These are phyloP conservation scores for Aquilaria malaccensis DNA, from an alignment of 345 rosid species.

Conservation along the genomic window DNA sequence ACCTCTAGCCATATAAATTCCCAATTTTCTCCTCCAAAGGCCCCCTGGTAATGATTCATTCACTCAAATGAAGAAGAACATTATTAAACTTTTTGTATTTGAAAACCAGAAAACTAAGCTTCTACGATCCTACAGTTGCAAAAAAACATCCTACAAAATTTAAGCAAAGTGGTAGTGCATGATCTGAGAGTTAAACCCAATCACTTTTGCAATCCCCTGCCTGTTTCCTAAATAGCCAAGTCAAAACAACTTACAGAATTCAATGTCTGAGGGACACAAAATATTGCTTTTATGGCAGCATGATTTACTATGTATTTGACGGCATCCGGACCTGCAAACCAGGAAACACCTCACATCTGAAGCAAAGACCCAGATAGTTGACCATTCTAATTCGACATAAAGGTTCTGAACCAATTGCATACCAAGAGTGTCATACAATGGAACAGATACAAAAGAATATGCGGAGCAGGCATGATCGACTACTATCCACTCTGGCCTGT, in stretches of 20 bases:
- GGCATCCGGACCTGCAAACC: conserved; percentile 86
- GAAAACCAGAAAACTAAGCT: no score
- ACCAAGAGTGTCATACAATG: conserved; percentile 98
- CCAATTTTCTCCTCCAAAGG: no score
- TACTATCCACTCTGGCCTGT: conserved; percentile 92
- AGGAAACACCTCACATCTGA: conserved; percentile 9
- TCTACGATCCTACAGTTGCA: no score
- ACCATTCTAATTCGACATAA: conserved; percentile 7
- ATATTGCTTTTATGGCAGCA: conserved; percentile 74
- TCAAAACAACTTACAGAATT: conserved; percentile 41
- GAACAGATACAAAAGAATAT: conserved; percentile 81
- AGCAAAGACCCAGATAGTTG: neutral
- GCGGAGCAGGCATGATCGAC: conserved; percentile 97
- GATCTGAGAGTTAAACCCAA: no score
- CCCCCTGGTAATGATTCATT: no score
- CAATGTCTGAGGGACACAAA: conserved; percentile 84
- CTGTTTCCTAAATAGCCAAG: no score
- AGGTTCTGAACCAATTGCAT: conserved; percentile 16
- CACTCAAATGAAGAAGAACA: no score
- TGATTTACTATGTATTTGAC: conserved; percentile 83
- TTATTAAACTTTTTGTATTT: no score
- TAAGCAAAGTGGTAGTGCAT: neutral
- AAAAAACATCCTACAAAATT: neutral
- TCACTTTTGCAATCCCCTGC: no score
- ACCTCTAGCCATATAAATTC: no score